Percentiles rank a stretch among this genome's conserved stretches.
Conservation (phyloP, 2,329 filamentous ascomycete genomes). For the Ilyonectria destructans region DNA sequence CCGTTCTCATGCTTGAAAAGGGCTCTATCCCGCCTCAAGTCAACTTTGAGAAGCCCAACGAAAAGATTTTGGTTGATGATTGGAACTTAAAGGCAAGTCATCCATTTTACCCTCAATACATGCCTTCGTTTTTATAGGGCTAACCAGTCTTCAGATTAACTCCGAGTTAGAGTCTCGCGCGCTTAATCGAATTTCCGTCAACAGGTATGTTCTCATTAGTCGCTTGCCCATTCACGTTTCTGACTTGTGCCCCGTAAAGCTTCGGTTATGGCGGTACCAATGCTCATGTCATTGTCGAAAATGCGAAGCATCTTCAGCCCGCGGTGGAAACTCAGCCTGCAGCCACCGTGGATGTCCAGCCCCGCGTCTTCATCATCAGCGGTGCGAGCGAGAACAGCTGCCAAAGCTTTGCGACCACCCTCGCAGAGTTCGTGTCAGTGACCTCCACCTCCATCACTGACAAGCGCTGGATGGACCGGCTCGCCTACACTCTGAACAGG, state of each 20-base stretch:
- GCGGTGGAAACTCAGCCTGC: constrained; percentile 48
- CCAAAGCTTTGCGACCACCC: constrained; percentile 29
- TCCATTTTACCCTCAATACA: neutral
- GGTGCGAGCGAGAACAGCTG: constrained; percentile 41
- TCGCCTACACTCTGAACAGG: constrained; percentile 38
- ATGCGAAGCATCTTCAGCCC: constrained; percentile 17
- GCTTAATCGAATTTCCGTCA: constrained; percentile 31
- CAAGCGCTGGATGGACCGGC: constrained; percentile 24
- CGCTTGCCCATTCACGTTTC: neutral
- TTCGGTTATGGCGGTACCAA: constrained; percentile 52
- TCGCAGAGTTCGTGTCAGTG: constrained; percentile 36
- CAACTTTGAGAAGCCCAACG: constrained; percentile 51
- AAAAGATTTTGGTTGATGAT: constrained; percentile 45
- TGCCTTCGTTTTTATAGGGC: neutral
- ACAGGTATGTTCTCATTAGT: constrained; percentile 21
- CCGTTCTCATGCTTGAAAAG: constrained; percentile 51
- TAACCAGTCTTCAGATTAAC: constrained; percentile 22
- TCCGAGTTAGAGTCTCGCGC: constrained; percentile 14
- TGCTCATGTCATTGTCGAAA: constrained; percentile 49
- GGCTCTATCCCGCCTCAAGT: constrained; percentile 52
- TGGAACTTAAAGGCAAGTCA: constrained; percentile 43
- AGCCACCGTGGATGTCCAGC: constrained; percentile 16
- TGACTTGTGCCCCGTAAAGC: constrained; percentile 27
- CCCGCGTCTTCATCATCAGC: constrained; percentile 41
- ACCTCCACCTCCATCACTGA: neutral